A percentile compares a stretch with the other conserved stretches of the same genome.
These are phyloP conservation scores for Paramecium caudatum DNA, from an alignment of 73 alveolate species.

Conservation along the genomic window DNA sequence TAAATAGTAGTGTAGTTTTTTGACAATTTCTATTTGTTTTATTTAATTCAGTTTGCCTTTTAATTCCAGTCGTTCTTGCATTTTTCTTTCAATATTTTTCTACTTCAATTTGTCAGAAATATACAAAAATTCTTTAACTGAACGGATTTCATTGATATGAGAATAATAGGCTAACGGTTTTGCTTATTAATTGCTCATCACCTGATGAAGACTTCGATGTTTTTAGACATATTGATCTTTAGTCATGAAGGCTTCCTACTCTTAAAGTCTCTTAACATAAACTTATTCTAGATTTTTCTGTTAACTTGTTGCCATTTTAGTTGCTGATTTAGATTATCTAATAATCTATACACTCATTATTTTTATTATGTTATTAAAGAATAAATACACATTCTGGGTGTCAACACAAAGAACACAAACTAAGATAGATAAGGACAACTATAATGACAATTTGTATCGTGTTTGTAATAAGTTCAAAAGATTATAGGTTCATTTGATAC, in stretches of 20 bases:
- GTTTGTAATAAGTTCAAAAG: background rate
- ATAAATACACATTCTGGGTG: slow-evolving; percentile 58
- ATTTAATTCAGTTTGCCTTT: slow-evolving; percentile 55
- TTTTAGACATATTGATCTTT: slow-evolving; percentile 14
- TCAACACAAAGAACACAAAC: slow-evolving; percentile 62
- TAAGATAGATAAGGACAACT: slow-evolving; percentile 52
- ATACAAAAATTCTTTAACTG: slow-evolving; percentile 37
- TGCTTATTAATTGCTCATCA: slow-evolving; percentile 26
- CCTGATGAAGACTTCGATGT: background rate
- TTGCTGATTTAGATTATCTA: slow-evolving; percentile 13
- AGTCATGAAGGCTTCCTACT: slow-evolving; percentile 44
- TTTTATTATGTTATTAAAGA: slow-evolving; percentile 48
- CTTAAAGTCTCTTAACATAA: slow-evolving; percentile 41
- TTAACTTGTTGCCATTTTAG: slow-evolving; percentile 4
- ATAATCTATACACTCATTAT: background rate
- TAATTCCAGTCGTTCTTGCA: slow-evolving; percentile 48
- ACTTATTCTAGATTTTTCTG: slow-evolving; percentile 44
- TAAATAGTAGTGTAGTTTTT: slow-evolving; percentile 9
- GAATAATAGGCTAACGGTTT: slow-evolving; percentile 48
- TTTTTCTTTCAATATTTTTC: slow-evolving; percentile 55
- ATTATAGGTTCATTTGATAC: slow-evolving; percentile 39
- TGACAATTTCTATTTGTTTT: slow-evolving; percentile 33
- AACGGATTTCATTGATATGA: slow-evolving; percentile 59
- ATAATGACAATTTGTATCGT: slow-evolving; percentile 44
- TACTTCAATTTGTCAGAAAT: slow-evolving; percentile 51